Evolutionary conservation across 352 stramenopile species (phyloP).

Genomic region (Globisporangium acanthophoron): DNA sequence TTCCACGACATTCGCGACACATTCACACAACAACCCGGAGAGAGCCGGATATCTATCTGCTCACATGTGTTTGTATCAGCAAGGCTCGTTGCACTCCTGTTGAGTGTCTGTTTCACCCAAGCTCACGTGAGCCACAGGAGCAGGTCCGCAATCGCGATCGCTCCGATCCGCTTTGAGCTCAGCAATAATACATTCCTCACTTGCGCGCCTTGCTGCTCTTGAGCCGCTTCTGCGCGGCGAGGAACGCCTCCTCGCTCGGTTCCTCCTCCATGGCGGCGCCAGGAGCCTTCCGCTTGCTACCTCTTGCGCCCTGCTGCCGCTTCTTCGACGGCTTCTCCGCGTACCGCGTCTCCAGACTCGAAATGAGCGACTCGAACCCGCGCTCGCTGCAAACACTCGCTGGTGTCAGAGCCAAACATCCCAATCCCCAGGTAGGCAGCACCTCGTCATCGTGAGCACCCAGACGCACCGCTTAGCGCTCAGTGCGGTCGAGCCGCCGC

Average conservation of each 20-base stretch:
- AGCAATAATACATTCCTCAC: background rate
- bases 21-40: background rate
- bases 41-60: background rate
- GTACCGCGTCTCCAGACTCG: constrained; percentile 62
- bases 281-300: background rate
- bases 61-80: too few species aligned
- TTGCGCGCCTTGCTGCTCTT: constrained; percentile 23
- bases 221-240: constrained; percentile 44
- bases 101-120: too few species aligned
- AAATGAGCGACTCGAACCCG: constrained; percentile 51
- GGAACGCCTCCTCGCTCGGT: constrained; percentile 66
- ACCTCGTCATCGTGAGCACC: constrained; percentile 5
- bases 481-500: constrained; percentile 25
- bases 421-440: background rate
- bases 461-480: constrained; percentile 27
- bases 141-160: too few species aligned
- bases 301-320: background rate
- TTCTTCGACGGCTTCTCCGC: constrained; percentile 24
- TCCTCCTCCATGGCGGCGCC: constrained; percentile 14
- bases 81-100: too few species aligned
- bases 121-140: too few species aligned
- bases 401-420: background rate
- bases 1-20: background rate
- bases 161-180: too few species aligned
- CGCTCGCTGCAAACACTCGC: constrained; percentile 26